These are phyloP conservation scores for Tulasnella sp. DNA, from an alignment of 768 basidiomycete species.

Conservation along the genomic window DNA sequence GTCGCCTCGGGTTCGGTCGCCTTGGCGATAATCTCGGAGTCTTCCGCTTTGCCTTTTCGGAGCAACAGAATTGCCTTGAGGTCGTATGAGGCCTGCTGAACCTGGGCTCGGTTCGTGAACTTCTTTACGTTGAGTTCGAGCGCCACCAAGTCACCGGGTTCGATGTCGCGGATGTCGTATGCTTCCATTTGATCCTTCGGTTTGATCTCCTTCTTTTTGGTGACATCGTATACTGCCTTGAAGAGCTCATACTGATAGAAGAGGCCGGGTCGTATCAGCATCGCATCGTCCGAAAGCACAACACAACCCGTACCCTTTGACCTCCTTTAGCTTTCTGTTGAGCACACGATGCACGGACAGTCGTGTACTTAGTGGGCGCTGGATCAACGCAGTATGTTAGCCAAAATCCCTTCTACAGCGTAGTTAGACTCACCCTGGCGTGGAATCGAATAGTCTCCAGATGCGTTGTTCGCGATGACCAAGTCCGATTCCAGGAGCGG, in stretches of 20 bases:
- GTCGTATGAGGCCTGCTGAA: background rate
- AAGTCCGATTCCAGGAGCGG: background rate
- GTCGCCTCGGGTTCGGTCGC: background rate
- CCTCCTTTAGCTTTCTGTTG: background rate
- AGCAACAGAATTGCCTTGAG: background rate
- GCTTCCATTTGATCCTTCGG: background rate
- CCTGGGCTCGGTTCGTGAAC: background rate
- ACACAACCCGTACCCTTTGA: background rate
- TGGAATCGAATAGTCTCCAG: background rate
- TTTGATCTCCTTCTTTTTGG: background rate
- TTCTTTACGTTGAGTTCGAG: background rate
- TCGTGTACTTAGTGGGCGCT: background rate
- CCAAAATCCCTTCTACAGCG: background rate
- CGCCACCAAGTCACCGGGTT: background rate
- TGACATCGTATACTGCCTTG: background rate
- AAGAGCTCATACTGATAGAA: background rate
- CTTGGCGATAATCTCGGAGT: background rate
- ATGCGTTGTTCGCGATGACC: background rate
- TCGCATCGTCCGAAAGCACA: too few species aligned
- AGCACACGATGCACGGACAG: background rate
- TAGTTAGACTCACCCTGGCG: background rate
- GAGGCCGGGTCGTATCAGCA: too few species aligned
- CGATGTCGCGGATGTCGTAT: background rate
- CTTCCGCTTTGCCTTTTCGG: background rate
- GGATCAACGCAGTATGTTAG: background rate